Evolutionary conservation across 495 filamentous ascomycete genomes (phyloP).

Genomic region (Aspergillus indologenus): DNA sequence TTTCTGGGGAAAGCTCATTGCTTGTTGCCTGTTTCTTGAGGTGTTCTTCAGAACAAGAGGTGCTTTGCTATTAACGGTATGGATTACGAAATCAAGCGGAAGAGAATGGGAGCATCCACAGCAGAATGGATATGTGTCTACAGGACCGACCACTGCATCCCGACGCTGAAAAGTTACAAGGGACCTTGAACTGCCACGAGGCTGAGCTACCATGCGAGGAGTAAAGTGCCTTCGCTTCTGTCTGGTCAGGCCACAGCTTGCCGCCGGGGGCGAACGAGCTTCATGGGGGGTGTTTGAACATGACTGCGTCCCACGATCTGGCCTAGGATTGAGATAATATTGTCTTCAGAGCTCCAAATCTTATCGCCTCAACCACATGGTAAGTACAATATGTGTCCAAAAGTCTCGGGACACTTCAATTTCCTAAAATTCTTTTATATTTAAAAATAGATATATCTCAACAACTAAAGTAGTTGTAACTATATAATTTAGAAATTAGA

Average conservation of each 20-base stretch:
- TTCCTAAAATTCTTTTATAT: too few species aligned
- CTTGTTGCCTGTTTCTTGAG: not conserved
- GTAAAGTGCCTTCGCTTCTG: not conserved
- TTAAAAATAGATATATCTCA: too few species aligned
- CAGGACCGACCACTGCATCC: not conserved
- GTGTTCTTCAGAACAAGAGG: not conserved
- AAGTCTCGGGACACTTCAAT: too few species aligned
- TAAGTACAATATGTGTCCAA: too few species aligned
- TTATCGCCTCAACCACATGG: not conserved
- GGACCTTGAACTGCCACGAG: not conserved
- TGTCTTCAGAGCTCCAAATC: not conserved
- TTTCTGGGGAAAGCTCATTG: slow-evolving; percentile 14
- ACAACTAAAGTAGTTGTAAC: too few species aligned
- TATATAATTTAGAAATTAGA: too few species aligned
- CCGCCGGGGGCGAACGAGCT: too few species aligned
- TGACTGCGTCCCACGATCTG: not conserved
- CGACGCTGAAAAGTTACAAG: not conserved
- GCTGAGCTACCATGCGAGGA: not conserved
- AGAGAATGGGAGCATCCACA: not conserved
- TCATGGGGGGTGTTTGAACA: not conserved
- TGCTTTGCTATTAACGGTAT: not conserved
- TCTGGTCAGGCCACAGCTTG: not conserved
- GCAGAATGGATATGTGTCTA: not conserved
- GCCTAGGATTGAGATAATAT: not conserved
- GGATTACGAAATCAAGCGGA: not conserved